These are phyloP conservation scores for Acer negundo DNA, from an alignment of 345 rosid species.

Conservation along the genomic window DNA sequence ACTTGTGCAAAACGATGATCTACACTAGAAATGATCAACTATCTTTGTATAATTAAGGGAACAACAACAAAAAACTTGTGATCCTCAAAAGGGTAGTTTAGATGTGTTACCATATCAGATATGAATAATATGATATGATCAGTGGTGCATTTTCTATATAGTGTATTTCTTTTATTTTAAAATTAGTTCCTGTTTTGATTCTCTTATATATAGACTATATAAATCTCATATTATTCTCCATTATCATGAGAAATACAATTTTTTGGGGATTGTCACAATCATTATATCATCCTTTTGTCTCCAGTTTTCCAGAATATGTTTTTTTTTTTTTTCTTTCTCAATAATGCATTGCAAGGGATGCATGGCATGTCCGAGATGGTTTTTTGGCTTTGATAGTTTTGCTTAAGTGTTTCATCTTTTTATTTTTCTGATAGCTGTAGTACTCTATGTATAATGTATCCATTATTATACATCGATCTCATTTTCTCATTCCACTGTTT, in stretches of 20 bases:
- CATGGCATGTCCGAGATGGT: not conserved
- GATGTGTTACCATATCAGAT: too few species aligned
- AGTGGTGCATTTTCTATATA: too few species aligned
- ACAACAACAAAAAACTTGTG: not conserved
- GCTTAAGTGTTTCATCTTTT: not conserved
- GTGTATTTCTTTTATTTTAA: too few species aligned
- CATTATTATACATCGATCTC: too few species aligned
- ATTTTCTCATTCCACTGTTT: not conserved
- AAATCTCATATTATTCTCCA: too few species aligned
- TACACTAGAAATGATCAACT: not conserved
- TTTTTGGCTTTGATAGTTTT: not conserved
- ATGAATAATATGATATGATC: too few species aligned
- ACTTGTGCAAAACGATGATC: too few species aligned
- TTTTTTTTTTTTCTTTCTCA: not conserved
- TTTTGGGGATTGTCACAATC: not conserved
- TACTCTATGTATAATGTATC: too few species aligned
- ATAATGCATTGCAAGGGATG: not conserved
- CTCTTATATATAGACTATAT: too few species aligned
- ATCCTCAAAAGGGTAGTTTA: not conserved
- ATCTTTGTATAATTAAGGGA: not conserved
- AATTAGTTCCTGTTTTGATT: too few species aligned
- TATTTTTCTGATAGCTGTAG: not conserved
- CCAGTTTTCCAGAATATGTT: not conserved
- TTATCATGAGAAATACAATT: too few species aligned
- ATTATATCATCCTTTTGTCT: constrained; percentile 4